Evolutionary conservation across 306 rosid species (phyloP).

Genomic region (Casuarina glauca): DNA sequence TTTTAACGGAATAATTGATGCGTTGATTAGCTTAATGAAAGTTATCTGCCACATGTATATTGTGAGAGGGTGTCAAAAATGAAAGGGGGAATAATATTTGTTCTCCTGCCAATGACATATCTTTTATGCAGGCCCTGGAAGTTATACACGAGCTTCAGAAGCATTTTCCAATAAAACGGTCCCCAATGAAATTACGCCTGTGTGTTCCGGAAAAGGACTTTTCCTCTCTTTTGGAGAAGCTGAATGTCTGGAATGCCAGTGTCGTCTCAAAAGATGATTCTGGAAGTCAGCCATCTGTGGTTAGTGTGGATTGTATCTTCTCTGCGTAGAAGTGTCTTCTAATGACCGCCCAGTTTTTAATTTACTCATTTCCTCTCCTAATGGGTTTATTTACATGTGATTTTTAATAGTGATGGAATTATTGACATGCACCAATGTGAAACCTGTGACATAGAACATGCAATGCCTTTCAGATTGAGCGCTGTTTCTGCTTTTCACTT

Average conservation of each 20-base stretch:
- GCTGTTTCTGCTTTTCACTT: not conserved
- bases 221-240: constrained; percentile 60
- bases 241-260: constrained; percentile 67
- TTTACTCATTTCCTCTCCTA: not conserved
- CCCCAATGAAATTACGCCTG: constrained; percentile 73
- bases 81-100: not conserved
- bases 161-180: constrained; percentile 88
- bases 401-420: not conserved
- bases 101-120: constrained; percentile 3
- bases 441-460: not conserved
- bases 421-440: not conserved
- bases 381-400: too few species aligned
- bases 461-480: not conserved
- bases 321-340: constrained; percentile 5
- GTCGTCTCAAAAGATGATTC: constrained; percentile 65
- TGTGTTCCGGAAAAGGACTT: constrained; percentile 51
- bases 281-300: constrained; percentile 62
- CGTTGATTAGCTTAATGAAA: not conserved
- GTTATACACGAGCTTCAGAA: constrained; percentile 95
- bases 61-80: not conserved
- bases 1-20: not conserved
- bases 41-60: not conserved
- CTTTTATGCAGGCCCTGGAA: constrained; percentile 74
- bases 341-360: not conserved
- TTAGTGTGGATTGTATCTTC: constrained; percentile 37